These are phyloP conservation scores for Firmiana major DNA, from an alignment of 345 rosid genomes.

Conservation along the genomic window DNA sequence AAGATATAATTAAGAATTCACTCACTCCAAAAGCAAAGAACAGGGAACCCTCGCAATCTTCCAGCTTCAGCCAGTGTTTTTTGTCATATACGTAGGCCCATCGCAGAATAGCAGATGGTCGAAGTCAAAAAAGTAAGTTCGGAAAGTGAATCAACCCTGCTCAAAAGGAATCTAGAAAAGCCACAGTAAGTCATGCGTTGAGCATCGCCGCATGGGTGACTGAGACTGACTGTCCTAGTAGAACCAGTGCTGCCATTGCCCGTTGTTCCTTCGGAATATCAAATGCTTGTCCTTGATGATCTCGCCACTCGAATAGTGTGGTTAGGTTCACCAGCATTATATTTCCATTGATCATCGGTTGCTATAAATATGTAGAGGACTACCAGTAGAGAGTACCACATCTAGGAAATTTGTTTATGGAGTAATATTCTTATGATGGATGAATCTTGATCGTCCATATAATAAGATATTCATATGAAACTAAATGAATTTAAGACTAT, in stretches of 20 bases:
- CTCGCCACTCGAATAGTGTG: too few species aligned
- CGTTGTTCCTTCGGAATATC: not conserved
- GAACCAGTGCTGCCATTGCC: not conserved
- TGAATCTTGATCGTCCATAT: too few species aligned
- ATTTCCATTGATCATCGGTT: too few species aligned
- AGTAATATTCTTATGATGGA: too few species aligned
- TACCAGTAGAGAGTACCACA: too few species aligned
- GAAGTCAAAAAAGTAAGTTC: not conserved
- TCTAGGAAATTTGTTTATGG: too few species aligned
- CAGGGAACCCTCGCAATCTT: not conserved
- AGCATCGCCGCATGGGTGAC: not conserved
- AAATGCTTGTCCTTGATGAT: too few species aligned
- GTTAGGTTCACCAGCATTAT: too few species aligned
- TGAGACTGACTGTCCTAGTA: not conserved
- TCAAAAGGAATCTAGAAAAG: not conserved
- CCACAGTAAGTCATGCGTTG: too few species aligned
- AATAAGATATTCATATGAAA: too few species aligned
- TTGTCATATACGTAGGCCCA: not conserved
- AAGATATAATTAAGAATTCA: not conserved
- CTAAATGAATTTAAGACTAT: too few species aligned
- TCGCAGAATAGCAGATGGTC: not conserved
- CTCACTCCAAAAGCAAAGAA: not conserved
- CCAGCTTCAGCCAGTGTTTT: not conserved
- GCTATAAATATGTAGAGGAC: not conserved
- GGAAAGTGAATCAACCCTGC: not conserved